phyloP scores from a whole-genome alignment of 192 early-diverging fungal species.

The Coemansia sp. region DNA sequence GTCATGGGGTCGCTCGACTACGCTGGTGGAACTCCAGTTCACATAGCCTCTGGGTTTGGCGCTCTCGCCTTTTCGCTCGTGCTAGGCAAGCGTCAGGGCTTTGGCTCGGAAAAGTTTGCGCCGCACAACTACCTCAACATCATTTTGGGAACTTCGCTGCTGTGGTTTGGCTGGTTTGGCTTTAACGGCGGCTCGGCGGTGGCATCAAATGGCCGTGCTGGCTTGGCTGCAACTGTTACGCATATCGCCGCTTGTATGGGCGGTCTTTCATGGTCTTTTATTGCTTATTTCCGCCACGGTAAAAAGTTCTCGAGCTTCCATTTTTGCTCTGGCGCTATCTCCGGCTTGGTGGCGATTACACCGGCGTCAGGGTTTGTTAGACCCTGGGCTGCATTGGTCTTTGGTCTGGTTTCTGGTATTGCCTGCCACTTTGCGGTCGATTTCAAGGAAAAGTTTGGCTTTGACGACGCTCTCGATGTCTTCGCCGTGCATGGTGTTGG shows the following conservation, averaged over 20 bases:
- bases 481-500: constrained; percentile 90
- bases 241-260: constrained; percentile 85
- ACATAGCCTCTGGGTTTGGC: constrained; percentile 88
- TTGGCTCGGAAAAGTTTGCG: constrained; percentile 71
- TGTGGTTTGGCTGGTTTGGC: constrained; percentile 97
- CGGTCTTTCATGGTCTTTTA: constrained; percentile 81
- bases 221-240: constrained; percentile 83
- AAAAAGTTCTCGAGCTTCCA: constrained; percentile 87
- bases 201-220: constrained; percentile 81
- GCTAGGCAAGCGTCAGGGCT: constrained; percentile 80
- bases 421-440: constrained; percentile 83
- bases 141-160: constrained; percentile 83
- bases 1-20: constrained; percentile 89
- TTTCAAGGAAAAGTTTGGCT: constrained; percentile 83
- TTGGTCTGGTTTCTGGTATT: constrained; percentile 74
- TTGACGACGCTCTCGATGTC: constrained; percentile 92
- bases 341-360: constrained; percentile 92
- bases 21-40: constrained; percentile 96
- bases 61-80: constrained; percentile 89
- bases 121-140: constrained; percentile 94
- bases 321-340: constrained; percentile 93
- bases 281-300: constrained; percentile 78
- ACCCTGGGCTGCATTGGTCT: constrained; percentile 80
- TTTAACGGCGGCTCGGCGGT: constrained; percentile 93
- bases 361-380: constrained; percentile 89